Base-by-base conservation (phyloP, 1,284 basidiomycete genomes). In the Pyrrhoderma lamaoense region DNA sequence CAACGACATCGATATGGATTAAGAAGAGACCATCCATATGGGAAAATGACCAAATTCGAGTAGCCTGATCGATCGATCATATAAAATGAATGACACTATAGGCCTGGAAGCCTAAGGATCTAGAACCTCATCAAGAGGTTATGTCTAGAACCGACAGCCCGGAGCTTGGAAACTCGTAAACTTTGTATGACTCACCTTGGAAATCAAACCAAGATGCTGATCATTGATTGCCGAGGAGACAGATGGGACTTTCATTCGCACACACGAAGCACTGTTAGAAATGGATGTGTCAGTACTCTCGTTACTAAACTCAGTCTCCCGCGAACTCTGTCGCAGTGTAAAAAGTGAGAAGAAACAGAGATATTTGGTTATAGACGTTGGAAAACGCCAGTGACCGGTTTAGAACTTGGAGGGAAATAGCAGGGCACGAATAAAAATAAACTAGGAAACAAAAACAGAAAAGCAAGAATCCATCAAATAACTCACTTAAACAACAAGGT, bases 401-500 rank as follows among this genome's bases (percentile, higher is more conserved):
- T n/a, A n/a, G n/a, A 8, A 19, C 19, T 52, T 34, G 53, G 39
- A 8, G 27, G 27, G 27, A 11, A 11, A 31, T 5, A 31, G 27
- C 7, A 11, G n/a, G 38, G n/a, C 5, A 40, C n/a, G n/a, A 22
- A 22, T n/a, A 40, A n/a, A 40, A 40, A 22, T 7, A 40, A n/a
- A 18, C 7, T 16, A 19, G 42, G n/a, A 47, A 34, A 35, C 25
- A 36, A 9, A 42, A 31, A 16, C 31, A 21, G 25, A 68, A 31
- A 31, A 31, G 27, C 5, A 5, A 11, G 27, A 11, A 31, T 11
- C 27, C 5, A 31, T 5, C 27, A 5, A 31, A 31, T n/a, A n/a
- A 31, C 78, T 55, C 59, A 93, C 89, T 95, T 95, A 70, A 93
- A 85, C 36, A 87, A 64, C 19, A 90, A 69, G 0, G 90, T 91